Percentiles rank a stretch among this genome's conserved stretches.
phyloP scores from a whole-genome alignment of 805 yeast genomes.

The Metschnikowia colocasiae region DNA sequence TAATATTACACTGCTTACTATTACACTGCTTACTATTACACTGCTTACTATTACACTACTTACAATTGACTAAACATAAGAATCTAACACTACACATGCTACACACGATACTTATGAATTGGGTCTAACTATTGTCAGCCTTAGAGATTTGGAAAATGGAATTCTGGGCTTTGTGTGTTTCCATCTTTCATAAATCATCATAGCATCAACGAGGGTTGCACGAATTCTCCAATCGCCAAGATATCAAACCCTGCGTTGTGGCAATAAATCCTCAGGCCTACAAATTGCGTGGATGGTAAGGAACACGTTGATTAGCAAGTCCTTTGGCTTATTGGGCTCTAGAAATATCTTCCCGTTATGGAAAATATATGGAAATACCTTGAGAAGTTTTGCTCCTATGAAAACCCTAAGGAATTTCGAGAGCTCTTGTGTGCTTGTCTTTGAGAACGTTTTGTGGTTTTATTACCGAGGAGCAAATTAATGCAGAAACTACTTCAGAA shows the following conservation, averaged over 20 bases:
- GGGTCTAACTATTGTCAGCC: too few relatives aligned
- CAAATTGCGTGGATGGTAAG: slow-evolving; percentile 94
- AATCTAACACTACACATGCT: too few relatives aligned
- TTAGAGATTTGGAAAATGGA: slow-evolving; percentile 98
- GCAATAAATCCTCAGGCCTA: slow-evolving; percentile 91
- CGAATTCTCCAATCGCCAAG: slow-evolving; percentile 52
- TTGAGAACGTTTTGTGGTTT: slow-evolving; percentile 95
- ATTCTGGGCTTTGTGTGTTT: slow-evolving; percentile 91
- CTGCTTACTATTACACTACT: too few relatives aligned
- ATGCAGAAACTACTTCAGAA: slow-evolving; percentile 89
- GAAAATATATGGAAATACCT: slow-evolving; percentile 88
- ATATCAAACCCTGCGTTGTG: slow-evolving; percentile 94
- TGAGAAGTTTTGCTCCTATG: slow-evolving; percentile 57
- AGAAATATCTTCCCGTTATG: slow-evolving; percentile 75
- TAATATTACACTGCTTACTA: too few relatives aligned
- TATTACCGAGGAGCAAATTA: slow-evolving; percentile 87
- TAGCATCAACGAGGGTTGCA: slow-evolving; percentile 20
- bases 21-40: too few relatives aligned
- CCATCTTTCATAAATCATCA: slow-evolving; percentile 93
- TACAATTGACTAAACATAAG: too few relatives aligned
- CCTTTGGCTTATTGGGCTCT: slow-evolving; percentile 87
- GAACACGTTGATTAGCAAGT: slow-evolving; percentile 91
- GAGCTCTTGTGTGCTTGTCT: slow-evolving; percentile 94
- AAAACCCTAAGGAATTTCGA: slow-evolving; percentile 76
- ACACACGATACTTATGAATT: too few relatives aligned